phyloP scores from a whole-genome alignment of 2,329 filamentous ascomycete species.

The Alternaria angustiovoidea region DNA sequence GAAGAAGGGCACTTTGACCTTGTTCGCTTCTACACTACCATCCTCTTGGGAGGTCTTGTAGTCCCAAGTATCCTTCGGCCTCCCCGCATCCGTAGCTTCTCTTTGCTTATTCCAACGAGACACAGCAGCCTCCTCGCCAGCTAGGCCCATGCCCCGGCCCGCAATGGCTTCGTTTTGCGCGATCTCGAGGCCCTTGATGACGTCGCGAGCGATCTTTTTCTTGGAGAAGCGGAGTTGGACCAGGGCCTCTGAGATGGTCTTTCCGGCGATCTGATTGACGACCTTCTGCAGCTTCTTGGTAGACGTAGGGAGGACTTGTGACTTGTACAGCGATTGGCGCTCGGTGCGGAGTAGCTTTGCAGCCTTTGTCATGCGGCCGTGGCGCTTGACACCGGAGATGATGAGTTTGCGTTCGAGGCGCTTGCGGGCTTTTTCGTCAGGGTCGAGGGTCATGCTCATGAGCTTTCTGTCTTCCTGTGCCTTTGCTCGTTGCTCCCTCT shows the following conservation, averaged over 20 bases:
- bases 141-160: slow-evolving; percentile 82
- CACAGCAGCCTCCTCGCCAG: slow-evolving; percentile 34
- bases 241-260: slow-evolving; percentile 92
- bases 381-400: slow-evolving; percentile 74
- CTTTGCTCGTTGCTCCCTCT: slow-evolving; percentile 13
- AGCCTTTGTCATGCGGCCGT: slow-evolving; percentile 71
- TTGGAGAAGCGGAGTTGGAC: slow-evolving; percentile 94
- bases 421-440: slow-evolving; percentile 73
- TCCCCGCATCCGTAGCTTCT: slow-evolving; percentile 20
- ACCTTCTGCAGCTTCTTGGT: slow-evolving; percentile 91
- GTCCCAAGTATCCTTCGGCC: slow-evolving; percentile 18
- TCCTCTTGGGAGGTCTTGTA: slow-evolving; percentile 23
- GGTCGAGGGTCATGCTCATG: slow-evolving; percentile 68
- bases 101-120: slow-evolving; percentile 32
- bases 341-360: slow-evolving; percentile 74
- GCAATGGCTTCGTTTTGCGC: slow-evolving; percentile 84
- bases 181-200: slow-evolving; percentile 79
- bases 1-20: slow-evolving; percentile 22
- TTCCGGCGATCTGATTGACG: slow-evolving; percentile 87
- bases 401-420: slow-evolving; percentile 87
- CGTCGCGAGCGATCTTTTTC: slow-evolving; percentile 87
- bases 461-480: slow-evolving; percentile 59
- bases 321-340: slow-evolving; percentile 67
- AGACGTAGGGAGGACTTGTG: slow-evolving; percentile 79
- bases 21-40: slow-evolving; percentile 4